These are phyloP conservation scores for Bryum argenteum DNA, from an alignment of 225 moss, liverwort and hornwort species.

Conservation along the genomic window DNA sequence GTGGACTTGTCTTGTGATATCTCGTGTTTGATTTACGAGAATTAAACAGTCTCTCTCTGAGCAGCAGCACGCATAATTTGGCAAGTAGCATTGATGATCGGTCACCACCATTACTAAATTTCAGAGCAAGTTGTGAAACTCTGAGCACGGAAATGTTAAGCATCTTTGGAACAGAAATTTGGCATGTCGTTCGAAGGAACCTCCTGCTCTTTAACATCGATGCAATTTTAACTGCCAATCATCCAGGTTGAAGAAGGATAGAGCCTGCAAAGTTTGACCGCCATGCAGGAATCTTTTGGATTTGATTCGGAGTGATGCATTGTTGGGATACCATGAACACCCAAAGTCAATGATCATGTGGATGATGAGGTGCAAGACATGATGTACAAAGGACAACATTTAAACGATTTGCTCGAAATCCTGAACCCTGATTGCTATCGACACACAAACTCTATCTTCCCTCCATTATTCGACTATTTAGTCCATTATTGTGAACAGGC, in stretches of 20 bases:
- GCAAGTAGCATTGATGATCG: neutral
- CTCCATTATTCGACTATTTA: too few relatives aligned
- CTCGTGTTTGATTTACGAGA: neutral
- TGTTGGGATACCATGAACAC: too few relatives aligned
- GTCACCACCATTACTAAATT: neutral
- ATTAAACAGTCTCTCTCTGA: neutral
- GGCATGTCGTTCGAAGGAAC: too few relatives aligned
- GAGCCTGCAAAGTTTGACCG: neutral
- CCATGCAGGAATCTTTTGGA: neutral
- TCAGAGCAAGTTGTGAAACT: neutral
- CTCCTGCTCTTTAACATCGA: neutral
- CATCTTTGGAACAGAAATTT: too few relatives aligned
- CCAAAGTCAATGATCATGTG: too few relatives aligned
- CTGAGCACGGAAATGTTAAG: neutral
- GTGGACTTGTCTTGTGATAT: neutral
- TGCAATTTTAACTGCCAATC: neutral
- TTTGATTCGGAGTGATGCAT: neutral
- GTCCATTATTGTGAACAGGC: too few relatives aligned
- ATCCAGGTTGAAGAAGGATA: neutral
- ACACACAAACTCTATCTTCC: neutral
- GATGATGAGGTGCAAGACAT: constrained; percentile 1
- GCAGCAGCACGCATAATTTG: neutral
- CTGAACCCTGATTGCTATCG: neutral
- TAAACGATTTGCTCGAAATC: neutral
- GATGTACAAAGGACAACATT: neutral